Evolutionary conservation across 306 rosid genomes (phyloP).

Genomic region (Styphnolobium japonicum): DNA sequence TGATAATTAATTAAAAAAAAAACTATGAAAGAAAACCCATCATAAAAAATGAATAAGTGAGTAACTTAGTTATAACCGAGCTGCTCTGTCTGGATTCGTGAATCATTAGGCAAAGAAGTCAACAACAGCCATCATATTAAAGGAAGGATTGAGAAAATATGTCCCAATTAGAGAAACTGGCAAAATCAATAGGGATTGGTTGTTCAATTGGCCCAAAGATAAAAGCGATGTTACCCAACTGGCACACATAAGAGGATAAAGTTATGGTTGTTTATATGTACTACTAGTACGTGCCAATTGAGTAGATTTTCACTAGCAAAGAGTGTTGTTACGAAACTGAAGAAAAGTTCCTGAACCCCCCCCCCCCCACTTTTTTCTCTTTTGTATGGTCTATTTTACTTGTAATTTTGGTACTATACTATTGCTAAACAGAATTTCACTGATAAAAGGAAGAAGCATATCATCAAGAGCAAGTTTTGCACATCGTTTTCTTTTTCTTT

Average conservation of each 20-base stretch:
- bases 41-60: not conserved
- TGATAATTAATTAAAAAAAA: not conserved
- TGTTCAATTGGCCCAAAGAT: constrained; percentile 27
- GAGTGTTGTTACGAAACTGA: not conserved
- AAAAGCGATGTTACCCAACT: constrained; percentile 32
- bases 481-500: no score
- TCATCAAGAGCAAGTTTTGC: not conserved
- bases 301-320: constrained; percentile 6
- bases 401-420: not conserved
- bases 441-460: not conserved
- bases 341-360: no score
- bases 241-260: constrained; percentile 29
- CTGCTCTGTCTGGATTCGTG: constrained; percentile 2
- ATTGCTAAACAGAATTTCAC: not conserved
- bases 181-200: constrained; percentile 17
- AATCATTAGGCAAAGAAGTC: constrained; percentile 29
- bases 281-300: constrained; percentile 20
- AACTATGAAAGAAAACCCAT: not conserved
- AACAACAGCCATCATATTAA: constrained; percentile 34
- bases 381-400: not conserved
- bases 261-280: not conserved
- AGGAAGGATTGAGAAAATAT: constrained; percentile 37
- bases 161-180: constrained; percentile 30
- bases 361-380: no score
- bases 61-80: not conserved